These are phyloP conservation scores for Pyrenopolyporus hunteri DNA, from an alignment of 495 filamentous ascomycete species.

Conservation along the genomic window DNA sequence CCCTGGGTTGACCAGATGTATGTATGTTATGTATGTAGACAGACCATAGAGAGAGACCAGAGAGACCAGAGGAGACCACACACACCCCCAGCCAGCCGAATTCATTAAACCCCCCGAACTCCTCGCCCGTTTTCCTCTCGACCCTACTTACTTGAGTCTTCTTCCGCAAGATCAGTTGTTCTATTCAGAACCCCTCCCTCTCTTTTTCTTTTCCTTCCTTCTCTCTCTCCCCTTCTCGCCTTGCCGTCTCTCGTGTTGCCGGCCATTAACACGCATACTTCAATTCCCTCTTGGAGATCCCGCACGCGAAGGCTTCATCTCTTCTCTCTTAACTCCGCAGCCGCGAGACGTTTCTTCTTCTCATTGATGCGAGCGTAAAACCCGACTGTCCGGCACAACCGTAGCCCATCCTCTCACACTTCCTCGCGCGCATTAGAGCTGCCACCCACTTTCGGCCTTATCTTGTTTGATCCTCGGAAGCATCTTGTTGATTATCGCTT, in stretches of 20 bases:
- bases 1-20: not conserved
- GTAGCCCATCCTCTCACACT: conserved; percentile 33
- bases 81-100: conserved; percentile 38
- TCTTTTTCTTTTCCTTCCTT: conserved; percentile 31
- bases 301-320: conserved; percentile 26
- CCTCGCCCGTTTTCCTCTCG: conserved; percentile 37
- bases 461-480: conserved; percentile 37
- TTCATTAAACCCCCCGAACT: conserved; percentile 46
- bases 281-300: conserved; percentile 17
- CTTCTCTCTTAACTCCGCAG: conserved; percentile 29
- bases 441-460: conserved; percentile 11
- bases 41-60: not conserved
- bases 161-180: conserved; percentile 43
- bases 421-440: conserved; percentile 27
- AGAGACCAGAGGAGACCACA: conserved; percentile 4
- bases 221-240: conserved; percentile 24
- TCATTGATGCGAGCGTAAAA: conserved; percentile 38
- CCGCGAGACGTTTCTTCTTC: conserved; percentile 40
- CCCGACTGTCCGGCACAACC: conserved; percentile 47
- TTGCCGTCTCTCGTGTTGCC: conserved; percentile 41
- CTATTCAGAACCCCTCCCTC: conserved; percentile 43
- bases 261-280: conserved; percentile 31
- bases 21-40: no score
- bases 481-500: conserved; percentile 44
- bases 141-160: conserved; percentile 41